Evolutionary conservation across 2,329 filamentous ascomycete species (phyloP).

Genomic region (Fusarium sp.): DNA sequence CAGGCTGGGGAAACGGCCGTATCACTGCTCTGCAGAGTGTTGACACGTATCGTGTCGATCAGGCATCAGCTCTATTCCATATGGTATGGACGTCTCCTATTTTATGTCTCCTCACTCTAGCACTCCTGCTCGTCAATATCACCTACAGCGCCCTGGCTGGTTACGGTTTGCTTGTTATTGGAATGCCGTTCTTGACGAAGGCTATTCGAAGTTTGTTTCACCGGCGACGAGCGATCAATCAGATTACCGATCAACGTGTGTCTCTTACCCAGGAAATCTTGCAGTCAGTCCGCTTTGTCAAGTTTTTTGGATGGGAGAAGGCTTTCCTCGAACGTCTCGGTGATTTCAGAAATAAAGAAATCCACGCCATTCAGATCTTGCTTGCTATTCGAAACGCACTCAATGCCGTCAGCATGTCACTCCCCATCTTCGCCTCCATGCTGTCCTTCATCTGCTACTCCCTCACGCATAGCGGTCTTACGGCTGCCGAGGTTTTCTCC

Average conservation of each 20-base stretch:
- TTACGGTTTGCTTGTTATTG: slow-evolving; percentile 82
- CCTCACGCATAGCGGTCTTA: slow-evolving; percentile 72
- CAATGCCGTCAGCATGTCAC: slow-evolving; percentile 83
- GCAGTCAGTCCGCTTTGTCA: slow-evolving; percentile 91
- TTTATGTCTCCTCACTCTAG: slow-evolving; percentile 79
- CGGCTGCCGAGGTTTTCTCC: slow-evolving; percentile 88
- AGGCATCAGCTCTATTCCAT: slow-evolving; percentile 89
- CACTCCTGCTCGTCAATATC: slow-evolving; percentile 85
- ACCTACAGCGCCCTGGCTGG: slow-evolving; percentile 90
- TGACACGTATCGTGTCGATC: slow-evolving; percentile 92
- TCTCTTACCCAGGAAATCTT: slow-evolving; percentile 92
- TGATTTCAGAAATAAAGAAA: slow-evolving; percentile 79
- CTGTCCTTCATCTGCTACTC: slow-evolving; percentile 88
- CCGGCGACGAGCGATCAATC: slow-evolving; percentile 85
- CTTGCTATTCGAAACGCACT: slow-evolving; percentile 87
- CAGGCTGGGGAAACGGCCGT: slow-evolving; percentile 91
- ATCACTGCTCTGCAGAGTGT: slow-evolving; percentile 95
- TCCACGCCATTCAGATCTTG: slow-evolving; percentile 84
- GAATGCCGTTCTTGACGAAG: slow-evolving; percentile 79
- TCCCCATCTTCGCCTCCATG: slow-evolving; percentile 96
- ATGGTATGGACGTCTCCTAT: slow-evolving; percentile 90
- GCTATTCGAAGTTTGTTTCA: slow-evolving; percentile 81
- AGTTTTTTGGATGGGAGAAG: slow-evolving; percentile 95
- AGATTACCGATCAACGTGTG: slow-evolving; percentile 91
- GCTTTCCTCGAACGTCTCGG: slow-evolving; percentile 83